Conservation (phyloP, 176 grass and related monocot species). For the Raddia guianensis region DNA sequence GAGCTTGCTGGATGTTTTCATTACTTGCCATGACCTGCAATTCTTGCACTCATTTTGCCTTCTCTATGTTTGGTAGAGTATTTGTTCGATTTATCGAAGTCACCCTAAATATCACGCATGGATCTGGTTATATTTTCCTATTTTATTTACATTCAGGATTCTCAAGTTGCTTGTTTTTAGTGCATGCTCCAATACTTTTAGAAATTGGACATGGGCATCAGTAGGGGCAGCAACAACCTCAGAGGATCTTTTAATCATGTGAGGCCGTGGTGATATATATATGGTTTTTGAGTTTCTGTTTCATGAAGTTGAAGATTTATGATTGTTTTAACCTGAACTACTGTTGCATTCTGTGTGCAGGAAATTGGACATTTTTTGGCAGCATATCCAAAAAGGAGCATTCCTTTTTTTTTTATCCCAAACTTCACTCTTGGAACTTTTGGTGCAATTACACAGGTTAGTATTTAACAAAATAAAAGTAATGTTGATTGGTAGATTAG, state of each 20-base stretch:
- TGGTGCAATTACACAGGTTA: slow-evolving; percentile 92
- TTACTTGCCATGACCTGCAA: slow-evolving; percentile 7
- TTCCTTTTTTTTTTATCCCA: too few species aligned
- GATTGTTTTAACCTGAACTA: slow-evolving; percentile 15
- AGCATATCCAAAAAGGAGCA: slow-evolving; percentile 80
- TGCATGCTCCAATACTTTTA: slow-evolving; percentile 15
- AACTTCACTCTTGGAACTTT: slow-evolving; percentile 94
- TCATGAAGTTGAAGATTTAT: slow-evolving; percentile 22
- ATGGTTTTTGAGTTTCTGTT: slow-evolving; percentile 7
- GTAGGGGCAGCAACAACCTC: not conserved
- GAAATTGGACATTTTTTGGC: slow-evolving; percentile 95
- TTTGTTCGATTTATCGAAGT: not conserved
- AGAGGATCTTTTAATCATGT: slow-evolving; percentile 2
- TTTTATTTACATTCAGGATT: not conserved
- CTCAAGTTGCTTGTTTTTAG: slow-evolving; percentile 17
- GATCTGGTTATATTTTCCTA: not conserved
- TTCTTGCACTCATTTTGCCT: slow-evolving; percentile 17
- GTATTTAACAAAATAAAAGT: slow-evolving; percentile 37
- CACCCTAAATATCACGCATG: not conserved
- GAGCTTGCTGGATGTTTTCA: slow-evolving; percentile 10
- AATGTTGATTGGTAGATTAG: not conserved
- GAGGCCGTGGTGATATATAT: not conserved
- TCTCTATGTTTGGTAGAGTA: not conserved
- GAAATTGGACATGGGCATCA: not conserved
- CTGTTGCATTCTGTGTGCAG: slow-evolving; percentile 42